phyloP scores from a whole-genome alignment of 805 yeast genomes.

The Scheffersomyces stipitis region DNA sequence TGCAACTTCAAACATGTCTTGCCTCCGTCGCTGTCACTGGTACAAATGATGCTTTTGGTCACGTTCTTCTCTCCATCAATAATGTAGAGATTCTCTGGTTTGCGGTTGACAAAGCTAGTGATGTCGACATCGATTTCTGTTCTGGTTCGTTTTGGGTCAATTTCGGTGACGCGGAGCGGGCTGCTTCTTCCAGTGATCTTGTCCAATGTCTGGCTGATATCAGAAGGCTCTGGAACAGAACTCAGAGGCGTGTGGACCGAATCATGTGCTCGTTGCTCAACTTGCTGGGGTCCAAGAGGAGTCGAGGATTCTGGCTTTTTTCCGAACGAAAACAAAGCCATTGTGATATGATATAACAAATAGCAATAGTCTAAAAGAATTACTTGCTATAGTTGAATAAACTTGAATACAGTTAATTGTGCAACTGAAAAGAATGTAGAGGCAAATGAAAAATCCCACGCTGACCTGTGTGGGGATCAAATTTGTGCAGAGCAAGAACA shows the following conservation, averaged over 20 bases:
- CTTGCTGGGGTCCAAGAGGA: conserved; percentile 11
- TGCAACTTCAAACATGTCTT: conserved; percentile 48
- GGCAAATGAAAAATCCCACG: too few species aligned
- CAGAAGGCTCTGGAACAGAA: conserved; percentile 16
- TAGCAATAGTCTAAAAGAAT: too few species aligned
- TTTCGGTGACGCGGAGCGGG: conserved; percentile 1
- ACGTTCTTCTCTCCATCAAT: conserved; percentile 43
- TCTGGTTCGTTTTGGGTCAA: conserved; percentile 1
- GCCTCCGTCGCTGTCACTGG: conserved; percentile 39
- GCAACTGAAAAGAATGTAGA: too few species aligned
- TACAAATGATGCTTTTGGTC: conserved; percentile 46
- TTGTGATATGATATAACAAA: conserved; percentile 2
- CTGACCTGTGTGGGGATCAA: too few species aligned
- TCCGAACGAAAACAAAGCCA: conserved; percentile 18
- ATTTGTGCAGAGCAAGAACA: too few species aligned
- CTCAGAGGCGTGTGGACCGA: conserved; percentile 16
- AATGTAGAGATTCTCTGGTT: conserved; percentile 35
- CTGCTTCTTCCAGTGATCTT: conserved; percentile 19
- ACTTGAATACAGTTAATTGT: too few species aligned
- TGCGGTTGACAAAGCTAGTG: conserved; percentile 26
- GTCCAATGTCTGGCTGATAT: conserved; percentile 27
- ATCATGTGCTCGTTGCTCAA: conserved; percentile 28
- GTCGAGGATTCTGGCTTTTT: conserved; percentile 2
- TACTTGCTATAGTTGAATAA: too few species aligned
- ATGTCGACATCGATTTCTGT: conserved; percentile 17